These are phyloP conservation scores for Pseudopithomyces maydicus DNA, from an alignment of 2,329 filamentous ascomycete genomes.

Conservation along the genomic window DNA sequence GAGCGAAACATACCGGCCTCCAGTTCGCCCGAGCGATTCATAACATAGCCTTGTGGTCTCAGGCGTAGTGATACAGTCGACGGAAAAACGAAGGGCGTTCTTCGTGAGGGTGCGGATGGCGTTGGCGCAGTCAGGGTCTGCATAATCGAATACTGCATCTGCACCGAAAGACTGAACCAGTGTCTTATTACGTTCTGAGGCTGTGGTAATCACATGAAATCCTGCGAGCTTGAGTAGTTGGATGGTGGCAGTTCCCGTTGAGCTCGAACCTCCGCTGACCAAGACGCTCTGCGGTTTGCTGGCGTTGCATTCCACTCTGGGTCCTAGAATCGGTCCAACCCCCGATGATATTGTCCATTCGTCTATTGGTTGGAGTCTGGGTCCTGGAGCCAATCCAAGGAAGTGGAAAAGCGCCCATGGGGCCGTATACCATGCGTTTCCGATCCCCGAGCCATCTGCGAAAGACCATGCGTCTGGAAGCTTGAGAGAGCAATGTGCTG, in stretches of 20 bases:
- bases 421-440: slow-evolving; percentile 10
- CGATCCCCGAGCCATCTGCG: slow-evolving; percentile 10
- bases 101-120: slow-evolving; percentile 52
- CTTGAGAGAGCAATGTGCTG: slow-evolving; percentile 9
- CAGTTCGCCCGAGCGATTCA: slow-evolving; percentile 21
- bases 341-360: background rate
- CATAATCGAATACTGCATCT: slow-evolving; percentile 48
- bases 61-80: slow-evolving; percentile 52
- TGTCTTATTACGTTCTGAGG: slow-evolving; percentile 13
- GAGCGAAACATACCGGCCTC: slow-evolving; percentile 23
- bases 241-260: slow-evolving; percentile 17
- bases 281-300: slow-evolving; percentile 11
- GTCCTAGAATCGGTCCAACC: slow-evolving; percentile 3
- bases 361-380: slow-evolving; percentile 13
- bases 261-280: slow-evolving; percentile 15
- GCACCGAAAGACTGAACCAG: slow-evolving; percentile 21
- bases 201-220: slow-evolving; percentile 13
- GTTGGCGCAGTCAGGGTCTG: slow-evolving; percentile 42
- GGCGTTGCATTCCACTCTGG: slow-evolving; percentile 12
- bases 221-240: slow-evolving; percentile 19
- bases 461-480: slow-evolving; percentile 10
- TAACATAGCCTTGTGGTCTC: slow-evolving; percentile 23
- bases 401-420: slow-evolving; percentile 6
- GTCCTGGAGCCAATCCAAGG: slow-evolving; percentile 9
- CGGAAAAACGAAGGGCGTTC: slow-evolving; percentile 46